Evolutionary conservation across 192 early-diverging fungal species (phyloP).

Genomic region (Ambispora gerdemannii): DNA sequence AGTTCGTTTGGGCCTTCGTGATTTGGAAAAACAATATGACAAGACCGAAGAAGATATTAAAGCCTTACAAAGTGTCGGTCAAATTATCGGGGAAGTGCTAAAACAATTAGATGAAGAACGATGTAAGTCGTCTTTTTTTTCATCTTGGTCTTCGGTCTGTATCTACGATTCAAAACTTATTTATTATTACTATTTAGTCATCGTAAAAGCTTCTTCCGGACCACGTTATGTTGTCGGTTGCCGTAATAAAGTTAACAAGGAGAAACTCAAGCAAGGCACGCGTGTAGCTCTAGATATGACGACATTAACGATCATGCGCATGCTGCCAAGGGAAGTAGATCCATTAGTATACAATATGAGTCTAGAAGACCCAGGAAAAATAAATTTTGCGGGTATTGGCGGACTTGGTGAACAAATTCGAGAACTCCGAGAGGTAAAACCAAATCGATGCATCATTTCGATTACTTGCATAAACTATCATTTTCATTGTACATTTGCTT

Average conservation of each 20-base stretch:
- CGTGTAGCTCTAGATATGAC: slow-evolving; percentile 99
- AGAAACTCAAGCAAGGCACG: slow-evolving; percentile 92
- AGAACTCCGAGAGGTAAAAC: slow-evolving; percentile 86
- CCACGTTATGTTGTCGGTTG: slow-evolving; percentile 99
- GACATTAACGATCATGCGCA: slow-evolving; percentile 99
- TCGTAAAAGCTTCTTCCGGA: slow-evolving; percentile 95
- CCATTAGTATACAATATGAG: slow-evolving; percentile 99
- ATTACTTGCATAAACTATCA: background rate
- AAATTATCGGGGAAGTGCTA: slow-evolving; percentile 97
- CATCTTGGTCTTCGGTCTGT: background rate
- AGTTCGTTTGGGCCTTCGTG: slow-evolving; percentile 83
- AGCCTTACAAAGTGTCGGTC: slow-evolving; percentile 97
- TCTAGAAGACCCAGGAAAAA: slow-evolving; percentile 91
- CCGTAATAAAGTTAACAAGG: slow-evolving; percentile 90
- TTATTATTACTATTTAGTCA: slow-evolving; percentile 56
- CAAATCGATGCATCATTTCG: too few species aligned
- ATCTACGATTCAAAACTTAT: background rate
- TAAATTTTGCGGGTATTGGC: slow-evolving; percentile 96
- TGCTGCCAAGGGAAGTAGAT: slow-evolving; percentile 96
- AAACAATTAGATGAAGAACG: slow-evolving; percentile 96
- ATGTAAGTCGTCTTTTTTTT: slow-evolving; percentile 54
- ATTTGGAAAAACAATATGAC: slow-evolving; percentile 87
- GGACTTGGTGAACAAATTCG: slow-evolving; percentile 95
- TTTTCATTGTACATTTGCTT: background rate
- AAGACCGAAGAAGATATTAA: slow-evolving; percentile 98